These are phyloP conservation scores for Leishmania martiniquensis DNA, from an alignment of 208 protist species.

Conservation along the genomic window DNA sequence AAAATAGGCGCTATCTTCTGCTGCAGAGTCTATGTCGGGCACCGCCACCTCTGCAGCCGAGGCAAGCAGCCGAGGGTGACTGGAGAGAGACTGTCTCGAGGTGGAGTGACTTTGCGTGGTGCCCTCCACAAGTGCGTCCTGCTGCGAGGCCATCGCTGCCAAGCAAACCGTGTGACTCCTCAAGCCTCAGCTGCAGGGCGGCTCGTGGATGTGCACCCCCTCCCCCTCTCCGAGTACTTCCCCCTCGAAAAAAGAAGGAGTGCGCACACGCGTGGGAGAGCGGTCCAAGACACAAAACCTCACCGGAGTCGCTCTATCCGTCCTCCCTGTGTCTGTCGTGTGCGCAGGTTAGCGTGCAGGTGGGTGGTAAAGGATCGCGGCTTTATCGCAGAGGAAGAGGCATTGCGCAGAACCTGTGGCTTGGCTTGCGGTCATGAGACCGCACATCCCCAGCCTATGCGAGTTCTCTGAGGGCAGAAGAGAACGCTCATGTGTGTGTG, in stretches of 20 bases:
- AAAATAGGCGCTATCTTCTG: background rate
- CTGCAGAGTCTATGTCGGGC: background rate
- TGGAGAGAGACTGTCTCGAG: background rate
- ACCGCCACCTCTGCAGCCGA: background rate
- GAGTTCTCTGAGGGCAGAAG: too few species aligned
- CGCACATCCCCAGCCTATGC: too few species aligned
- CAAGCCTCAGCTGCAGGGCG: background rate
- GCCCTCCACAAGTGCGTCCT: background rate
- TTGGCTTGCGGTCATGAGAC: too few species aligned
- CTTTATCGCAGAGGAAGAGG: too few species aligned
- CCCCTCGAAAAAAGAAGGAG: background rate
- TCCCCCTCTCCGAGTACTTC: background rate
- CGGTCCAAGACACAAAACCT: background rate
- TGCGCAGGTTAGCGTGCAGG: background rate
- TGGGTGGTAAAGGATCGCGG: too few species aligned
- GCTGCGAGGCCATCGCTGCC: background rate
- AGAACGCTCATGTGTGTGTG: background rate
- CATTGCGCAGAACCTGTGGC: too few species aligned
- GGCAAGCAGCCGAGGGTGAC: background rate
- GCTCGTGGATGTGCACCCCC: background rate
- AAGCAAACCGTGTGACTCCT: background rate
- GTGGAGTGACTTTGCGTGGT: background rate
- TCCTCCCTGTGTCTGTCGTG: background rate
- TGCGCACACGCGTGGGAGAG: background rate
- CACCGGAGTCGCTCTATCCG: background rate